These are phyloP conservation scores for Ottelia alismoides DNA, from an alignment of 106 monocot genomes.

Conservation along the genomic window DNA sequence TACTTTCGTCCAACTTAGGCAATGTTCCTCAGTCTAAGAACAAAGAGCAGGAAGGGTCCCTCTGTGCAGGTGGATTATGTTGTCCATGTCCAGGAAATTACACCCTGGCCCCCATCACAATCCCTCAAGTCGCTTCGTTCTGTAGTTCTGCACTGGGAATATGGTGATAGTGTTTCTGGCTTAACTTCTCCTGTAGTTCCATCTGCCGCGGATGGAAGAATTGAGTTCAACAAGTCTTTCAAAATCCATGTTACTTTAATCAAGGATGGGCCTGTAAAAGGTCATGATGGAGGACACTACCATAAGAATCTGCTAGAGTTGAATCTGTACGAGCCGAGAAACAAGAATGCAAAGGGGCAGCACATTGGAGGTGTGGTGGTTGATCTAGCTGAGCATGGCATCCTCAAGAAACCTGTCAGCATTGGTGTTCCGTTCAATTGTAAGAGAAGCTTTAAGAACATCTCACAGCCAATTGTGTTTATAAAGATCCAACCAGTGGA, in stretches of 20 bases:
- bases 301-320: slow-evolving; percentile 67
- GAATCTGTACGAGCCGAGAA: slow-evolving; percentile 51
- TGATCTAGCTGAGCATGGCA: slow-evolving; percentile 62
- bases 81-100: slow-evolving; percentile 72
- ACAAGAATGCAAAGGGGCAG: slow-evolving; percentile 44
- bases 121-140: slow-evolving; percentile 55
- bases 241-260: slow-evolving; percentile 39
- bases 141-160: slow-evolving; percentile 72
- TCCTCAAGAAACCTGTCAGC: slow-evolving; percentile 33
- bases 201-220: slow-evolving; percentile 31
- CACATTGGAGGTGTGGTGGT: slow-evolving; percentile 44
- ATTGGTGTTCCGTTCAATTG: slow-evolving; percentile 36
- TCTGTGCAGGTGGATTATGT: slow-evolving; percentile 48
- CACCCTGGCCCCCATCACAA: slow-evolving; percentile 86
- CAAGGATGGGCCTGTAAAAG: slow-evolving; percentile 28
- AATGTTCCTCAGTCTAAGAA: slow-evolving; percentile 66
- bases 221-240: slow-evolving; percentile 76
- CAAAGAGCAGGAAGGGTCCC: slow-evolving; percentile 45
- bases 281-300: slow-evolving; percentile 13
- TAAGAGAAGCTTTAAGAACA: slow-evolving; percentile 57
- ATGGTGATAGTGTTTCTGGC: slow-evolving; percentile 42
- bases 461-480: slow-evolving; percentile 40
- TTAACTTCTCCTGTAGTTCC: slow-evolving; percentile 31
- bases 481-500: slow-evolving; percentile 44
- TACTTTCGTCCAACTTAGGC: not conserved